Percentiles rank a stretch among this genome's conserved stretches.
Evolutionary conservation across 306 rosid species (phyloP).

Genomic region (Rosa persica): DNA sequence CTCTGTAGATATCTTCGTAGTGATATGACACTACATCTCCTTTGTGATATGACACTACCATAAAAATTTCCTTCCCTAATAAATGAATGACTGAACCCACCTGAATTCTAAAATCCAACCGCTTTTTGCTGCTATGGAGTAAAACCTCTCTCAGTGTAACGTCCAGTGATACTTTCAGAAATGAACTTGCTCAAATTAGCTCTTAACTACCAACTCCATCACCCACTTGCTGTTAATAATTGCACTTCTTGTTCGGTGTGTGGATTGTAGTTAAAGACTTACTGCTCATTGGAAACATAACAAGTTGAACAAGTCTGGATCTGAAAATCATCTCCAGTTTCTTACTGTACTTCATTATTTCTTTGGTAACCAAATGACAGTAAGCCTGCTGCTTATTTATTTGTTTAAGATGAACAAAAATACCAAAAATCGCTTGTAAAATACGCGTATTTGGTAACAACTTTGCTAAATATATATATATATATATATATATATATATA

Average conservation of each 20-base stretch:
- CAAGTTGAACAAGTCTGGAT: neutral
- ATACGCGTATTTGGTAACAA: neutral
- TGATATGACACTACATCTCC: neutral
- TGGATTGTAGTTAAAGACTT: neutral
- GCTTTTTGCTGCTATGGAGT: neutral
- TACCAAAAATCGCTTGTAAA: neutral
- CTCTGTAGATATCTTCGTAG: neutral
- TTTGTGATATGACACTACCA: neutral
- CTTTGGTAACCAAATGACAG: neutral
- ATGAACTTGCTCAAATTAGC: neutral
- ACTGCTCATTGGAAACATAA: neutral
- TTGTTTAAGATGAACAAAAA: neutral
- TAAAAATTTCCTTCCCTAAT: neutral
- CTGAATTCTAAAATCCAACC: neutral
- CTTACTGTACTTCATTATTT: neutral
- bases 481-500: no score
- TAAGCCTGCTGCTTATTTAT: neutral
- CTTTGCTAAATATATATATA: neutral
- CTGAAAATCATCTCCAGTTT: conserved; percentile 5
- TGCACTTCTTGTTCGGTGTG: neutral
- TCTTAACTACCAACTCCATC: neutral
- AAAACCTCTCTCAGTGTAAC: neutral
- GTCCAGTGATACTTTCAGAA: neutral
- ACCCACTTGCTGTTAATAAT: neutral
- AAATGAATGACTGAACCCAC: neutral